phyloP scores from a whole-genome alignment of 768 basidiomycete genomes.

The Lyophyllum atratum region DNA sequence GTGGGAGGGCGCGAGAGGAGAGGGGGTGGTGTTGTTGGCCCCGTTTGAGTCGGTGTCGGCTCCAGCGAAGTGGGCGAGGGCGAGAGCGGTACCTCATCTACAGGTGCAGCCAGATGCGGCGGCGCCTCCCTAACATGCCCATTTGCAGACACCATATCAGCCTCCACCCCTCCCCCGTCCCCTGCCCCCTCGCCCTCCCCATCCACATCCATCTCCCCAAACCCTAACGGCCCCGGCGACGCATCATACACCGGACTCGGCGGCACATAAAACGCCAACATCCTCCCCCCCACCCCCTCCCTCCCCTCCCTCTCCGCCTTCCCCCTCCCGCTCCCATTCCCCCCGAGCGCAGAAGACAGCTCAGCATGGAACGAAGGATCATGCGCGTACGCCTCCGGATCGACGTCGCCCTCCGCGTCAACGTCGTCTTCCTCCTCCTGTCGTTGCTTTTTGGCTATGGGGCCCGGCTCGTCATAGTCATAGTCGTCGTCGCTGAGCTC shows the following conservation, averaged over 20 bases:
- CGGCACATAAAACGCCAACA: constrained; percentile 32
- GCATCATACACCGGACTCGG: constrained; percentile 6
- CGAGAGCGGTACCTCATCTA: too few relatives aligned
- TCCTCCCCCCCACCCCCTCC: constrained; percentile 6
- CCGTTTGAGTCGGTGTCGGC: too few relatives aligned
- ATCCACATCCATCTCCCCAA: not conserved
- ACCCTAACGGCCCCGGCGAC: not conserved
- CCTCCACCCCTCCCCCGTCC: not conserved
- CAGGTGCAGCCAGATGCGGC: not conserved
- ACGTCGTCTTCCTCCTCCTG: constrained; percentile 26
- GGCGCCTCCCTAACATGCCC: too few relatives aligned
- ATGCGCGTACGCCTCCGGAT: constrained; percentile 31
- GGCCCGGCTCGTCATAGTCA: not conserved
- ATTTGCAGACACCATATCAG: not conserved
- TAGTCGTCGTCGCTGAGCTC: constrained; percentile 19
- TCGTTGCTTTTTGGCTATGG: not conserved
- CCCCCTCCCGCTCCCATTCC: not conserved
- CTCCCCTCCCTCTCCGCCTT: not conserved
- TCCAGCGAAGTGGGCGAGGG: too few relatives aligned
- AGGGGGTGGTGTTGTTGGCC: too few relatives aligned
- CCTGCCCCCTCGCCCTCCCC: not conserved
- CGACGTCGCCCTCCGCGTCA: constrained; percentile 35
- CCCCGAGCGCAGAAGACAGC: constrained; percentile 27
- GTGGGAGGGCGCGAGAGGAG: not conserved
- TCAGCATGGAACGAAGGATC: constrained; percentile 41